phyloP scores from a whole-genome alignment of 2,329 filamentous ascomycete species.

The Fusarium phyllophilum region DNA sequence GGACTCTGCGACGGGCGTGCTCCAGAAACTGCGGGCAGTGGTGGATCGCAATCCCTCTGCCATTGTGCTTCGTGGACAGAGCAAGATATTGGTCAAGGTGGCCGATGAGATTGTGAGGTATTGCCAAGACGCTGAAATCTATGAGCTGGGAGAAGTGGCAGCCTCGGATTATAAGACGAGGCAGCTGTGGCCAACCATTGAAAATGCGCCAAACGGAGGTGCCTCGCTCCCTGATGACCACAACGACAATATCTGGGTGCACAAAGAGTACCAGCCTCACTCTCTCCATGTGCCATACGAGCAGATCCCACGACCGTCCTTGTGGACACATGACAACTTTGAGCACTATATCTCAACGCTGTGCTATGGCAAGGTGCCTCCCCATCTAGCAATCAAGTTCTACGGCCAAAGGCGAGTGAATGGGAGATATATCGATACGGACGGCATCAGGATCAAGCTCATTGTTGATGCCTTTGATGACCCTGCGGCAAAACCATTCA shows the following conservation, averaged over 20 bases:
- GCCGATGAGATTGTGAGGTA: constrained; percentile 48
- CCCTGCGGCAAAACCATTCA: constrained; percentile 44
- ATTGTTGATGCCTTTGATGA: constrained; percentile 54
- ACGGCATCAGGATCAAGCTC: constrained; percentile 52
- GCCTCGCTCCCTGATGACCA: constrained; percentile 35
- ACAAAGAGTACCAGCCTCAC: constrained; percentile 47
- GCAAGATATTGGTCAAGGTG: constrained; percentile 46
- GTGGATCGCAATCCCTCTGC: constrained; percentile 48
- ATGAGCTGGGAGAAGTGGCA: constrained; percentile 50
- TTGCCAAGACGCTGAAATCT: constrained; percentile 48
- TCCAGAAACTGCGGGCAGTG: constrained; percentile 48
- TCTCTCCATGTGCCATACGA: constrained; percentile 51
- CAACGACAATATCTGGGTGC: constrained; percentile 48
- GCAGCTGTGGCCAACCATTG: constrained; percentile 51
- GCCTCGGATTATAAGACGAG: constrained; percentile 49
- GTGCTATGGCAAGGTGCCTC: constrained; percentile 50
- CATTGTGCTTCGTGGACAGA: constrained; percentile 48
- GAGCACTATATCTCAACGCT: constrained; percentile 56
- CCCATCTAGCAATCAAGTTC: constrained; percentile 47
- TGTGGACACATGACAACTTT: constrained; percentile 56
- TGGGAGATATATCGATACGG: constrained; percentile 49
- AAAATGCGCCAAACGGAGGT: constrained; percentile 42
- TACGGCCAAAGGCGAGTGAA: constrained; percentile 48
- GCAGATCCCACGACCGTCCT: constrained; percentile 50
- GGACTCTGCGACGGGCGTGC: constrained; percentile 49